Evolutionary conservation across 2,329 filamentous ascomycete genomes (phyloP).

Genomic region (Pseudogymnoascus destructans): DNA sequence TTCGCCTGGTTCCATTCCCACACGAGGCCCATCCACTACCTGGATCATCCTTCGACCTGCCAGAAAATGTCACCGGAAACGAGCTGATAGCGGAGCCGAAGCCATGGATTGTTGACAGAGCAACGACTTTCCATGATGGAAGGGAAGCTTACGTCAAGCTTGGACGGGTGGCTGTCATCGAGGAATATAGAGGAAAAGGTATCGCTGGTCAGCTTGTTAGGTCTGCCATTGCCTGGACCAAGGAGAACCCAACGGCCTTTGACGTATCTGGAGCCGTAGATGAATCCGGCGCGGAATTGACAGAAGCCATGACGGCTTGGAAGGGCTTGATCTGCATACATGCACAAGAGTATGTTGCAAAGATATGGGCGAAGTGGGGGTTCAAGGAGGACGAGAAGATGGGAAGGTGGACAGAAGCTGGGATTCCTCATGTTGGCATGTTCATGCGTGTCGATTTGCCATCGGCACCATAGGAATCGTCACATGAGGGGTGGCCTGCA

Average conservation of each 20-base stretch:
- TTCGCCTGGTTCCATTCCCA: conserved; percentile 72
- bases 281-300: conserved; percentile 25
- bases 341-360: conserved; percentile 54
- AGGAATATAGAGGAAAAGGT: conserved; percentile 49
- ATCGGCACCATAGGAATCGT: background rate
- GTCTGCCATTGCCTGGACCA: conserved; percentile 49
- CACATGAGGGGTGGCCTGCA: background rate
- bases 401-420: conserved; percentile 72
- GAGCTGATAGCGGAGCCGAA: conserved; percentile 14
- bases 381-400: conserved; percentile 61
- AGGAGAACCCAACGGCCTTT: conserved; percentile 43
- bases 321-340: conserved; percentile 66
- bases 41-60: conserved; percentile 24
- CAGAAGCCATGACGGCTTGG: conserved; percentile 45
- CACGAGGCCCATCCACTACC: conserved; percentile 50
- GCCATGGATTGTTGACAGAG: conserved; percentile 17
- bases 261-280: conserved; percentile 26
- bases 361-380: conserved; percentile 56
- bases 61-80: conserved; percentile 5
- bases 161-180: conserved; percentile 60
- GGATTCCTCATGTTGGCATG: conserved; percentile 79
- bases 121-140: conserved; percentile 42
- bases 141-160: conserved; percentile 71
- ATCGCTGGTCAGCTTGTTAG: conserved; percentile 55
- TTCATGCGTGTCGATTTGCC: conserved; percentile 37